Conservation (phyloP, 169 alveolate species). For the Pseudocohnilembus persalinus region DNA sequence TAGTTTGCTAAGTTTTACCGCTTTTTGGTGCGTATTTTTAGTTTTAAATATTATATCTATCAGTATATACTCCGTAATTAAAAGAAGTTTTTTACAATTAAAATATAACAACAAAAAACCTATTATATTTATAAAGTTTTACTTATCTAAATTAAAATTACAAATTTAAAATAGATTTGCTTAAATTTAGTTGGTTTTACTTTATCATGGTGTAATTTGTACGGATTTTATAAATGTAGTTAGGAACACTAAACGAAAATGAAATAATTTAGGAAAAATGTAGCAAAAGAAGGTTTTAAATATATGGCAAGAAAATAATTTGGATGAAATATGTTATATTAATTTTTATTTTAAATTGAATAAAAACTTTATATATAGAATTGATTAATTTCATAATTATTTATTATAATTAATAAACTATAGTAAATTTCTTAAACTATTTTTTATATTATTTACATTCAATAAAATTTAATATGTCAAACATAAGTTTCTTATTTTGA, state of each 20-base stretch:
- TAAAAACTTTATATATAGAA: too few species aligned
- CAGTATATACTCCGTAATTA: constrained; percentile 23
- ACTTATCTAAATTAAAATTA: neutral
- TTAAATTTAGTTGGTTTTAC: constrained; percentile 26
- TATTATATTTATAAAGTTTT: neutral
- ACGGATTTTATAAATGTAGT: constrained; percentile 42
- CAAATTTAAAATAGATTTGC: constrained; percentile 6
- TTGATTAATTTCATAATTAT: too few species aligned
- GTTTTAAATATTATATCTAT: constrained; percentile 24
- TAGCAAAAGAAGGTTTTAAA: neutral
- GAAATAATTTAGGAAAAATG: constrained; percentile 22
- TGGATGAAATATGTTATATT: neutral
- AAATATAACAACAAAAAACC: neutral
- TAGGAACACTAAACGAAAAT: constrained; percentile 37
- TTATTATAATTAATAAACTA: too few species aligned
- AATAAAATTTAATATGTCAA: too few species aligned
- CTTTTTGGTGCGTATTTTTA: constrained; percentile 27
- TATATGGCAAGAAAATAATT: neutral
- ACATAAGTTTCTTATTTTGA: too few species aligned
- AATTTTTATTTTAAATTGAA: too few species aligned
- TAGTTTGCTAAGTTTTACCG: constrained; percentile 5
- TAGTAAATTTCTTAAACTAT: neutral
- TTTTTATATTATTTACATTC: too few species aligned
- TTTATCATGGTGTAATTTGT: constrained; percentile 27
- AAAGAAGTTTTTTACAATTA: neutral